Base-by-base conservation (phyloP, 2,329 filamentous ascomycete species). In the Exophiala oligosperma region DNA sequence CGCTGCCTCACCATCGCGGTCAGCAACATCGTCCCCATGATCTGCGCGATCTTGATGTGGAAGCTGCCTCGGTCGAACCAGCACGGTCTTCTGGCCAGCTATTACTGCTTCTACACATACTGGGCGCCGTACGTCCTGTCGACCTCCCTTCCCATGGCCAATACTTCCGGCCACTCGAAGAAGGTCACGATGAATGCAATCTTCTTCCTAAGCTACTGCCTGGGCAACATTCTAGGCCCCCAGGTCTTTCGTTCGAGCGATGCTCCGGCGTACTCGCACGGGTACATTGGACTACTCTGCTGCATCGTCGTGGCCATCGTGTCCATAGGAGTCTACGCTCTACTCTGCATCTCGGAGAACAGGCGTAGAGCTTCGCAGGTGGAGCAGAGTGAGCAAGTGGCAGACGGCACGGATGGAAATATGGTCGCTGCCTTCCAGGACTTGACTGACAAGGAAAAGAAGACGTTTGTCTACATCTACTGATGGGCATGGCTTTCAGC, bases 141-240 rank as follows among this genome's bases (percentile, higher is more conserved):
- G 9, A 69, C 66, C 1, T 69, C 70, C 2, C 65, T 73, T 1
- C 64, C 68, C 21, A 67, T 69, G 60, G 65, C 81, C 12, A 89
- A 89, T 64, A 73, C 79, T 9, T 78, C 79, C 0, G 79, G 79
- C 3, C 79, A 79, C 62, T 82, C 76, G 28, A 82, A 78, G 71
- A 82, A 78, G 68, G 79, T 75, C 21, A 81, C 76, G 0, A 76
- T 80, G 37, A 77, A 78, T 7, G 78, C 78, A 2, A 59, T 81
- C 17, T 74, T 76, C 49, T 66, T 80, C 41, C 76, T 80, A 46
- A 71, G 70, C 14, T 78, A 77, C 57, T 78, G 76, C 58, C 70
- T 78, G 1, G 82, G 81, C 26, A 85, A 84, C 61, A 81, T 81
- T 56, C 82, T 83, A 37, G 82, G 81, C 65, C 24, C 71, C 67